Conservation (phyloP, 1,139 yeast genomes). For the Eremothecium cymbalariae region DNA sequence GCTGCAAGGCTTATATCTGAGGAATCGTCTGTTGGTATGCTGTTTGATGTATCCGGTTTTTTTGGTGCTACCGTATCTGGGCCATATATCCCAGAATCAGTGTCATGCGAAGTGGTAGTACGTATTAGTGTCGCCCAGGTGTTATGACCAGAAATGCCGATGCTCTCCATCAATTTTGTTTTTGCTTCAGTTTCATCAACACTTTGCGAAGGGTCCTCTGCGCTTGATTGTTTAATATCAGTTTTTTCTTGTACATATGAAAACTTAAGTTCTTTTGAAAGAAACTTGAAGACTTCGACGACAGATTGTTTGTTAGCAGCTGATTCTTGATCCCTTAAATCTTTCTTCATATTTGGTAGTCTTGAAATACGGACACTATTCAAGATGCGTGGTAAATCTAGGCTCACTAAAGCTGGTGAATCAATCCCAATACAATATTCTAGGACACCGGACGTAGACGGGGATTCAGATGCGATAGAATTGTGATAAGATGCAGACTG, state of each 20-base stretch:
- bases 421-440: slow-evolving; percentile 10
- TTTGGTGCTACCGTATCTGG: slow-evolving; percentile 4
- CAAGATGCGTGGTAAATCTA: slow-evolving; percentile 28
- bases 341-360: slow-evolving; percentile 11
- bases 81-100: slow-evolving; percentile 19
- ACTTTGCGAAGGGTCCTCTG: slow-evolving; percentile 9
- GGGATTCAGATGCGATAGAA: slow-evolving; percentile 13
- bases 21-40: background rate
- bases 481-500: slow-evolving; percentile 12
- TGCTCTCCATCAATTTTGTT: slow-evolving; percentile 25
- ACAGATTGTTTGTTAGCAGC: slow-evolving; percentile 25
- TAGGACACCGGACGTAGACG: slow-evolving; percentile 6
- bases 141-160: slow-evolving; percentile 28
- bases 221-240: slow-evolving; percentile 6
- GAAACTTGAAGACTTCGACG: slow-evolving; percentile 28
- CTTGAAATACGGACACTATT: slow-evolving; percentile 23
- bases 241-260: slow-evolving; percentile 21
- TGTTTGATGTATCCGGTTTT: background rate
- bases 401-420: slow-evolving; percentile 24
- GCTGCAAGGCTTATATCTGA: background rate
- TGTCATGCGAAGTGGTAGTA: slow-evolving; percentile 18
- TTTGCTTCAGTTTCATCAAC: slow-evolving; percentile 18
- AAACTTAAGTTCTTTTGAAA: slow-evolving; percentile 29
- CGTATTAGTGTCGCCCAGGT: slow-evolving; percentile 30
- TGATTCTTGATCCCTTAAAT: slow-evolving; percentile 9